Evolutionary conservation across 768 basidiomycete genomes (phyloP).

Genomic region (Naganishia randhawae): DNA sequence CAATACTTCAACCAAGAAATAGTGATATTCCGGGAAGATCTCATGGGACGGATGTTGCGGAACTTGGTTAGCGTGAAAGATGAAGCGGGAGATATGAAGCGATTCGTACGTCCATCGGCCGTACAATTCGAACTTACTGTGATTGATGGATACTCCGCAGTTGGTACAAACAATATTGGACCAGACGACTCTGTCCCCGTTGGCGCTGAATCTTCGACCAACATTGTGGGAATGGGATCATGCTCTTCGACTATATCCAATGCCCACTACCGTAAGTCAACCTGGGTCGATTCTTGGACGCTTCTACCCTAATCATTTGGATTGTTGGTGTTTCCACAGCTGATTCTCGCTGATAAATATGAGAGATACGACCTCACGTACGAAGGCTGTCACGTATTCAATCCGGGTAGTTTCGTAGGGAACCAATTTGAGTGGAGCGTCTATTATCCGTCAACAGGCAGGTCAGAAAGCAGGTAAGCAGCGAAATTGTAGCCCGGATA

Average conservation of each 20-base stretch:
- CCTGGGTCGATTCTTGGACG: not conserved
- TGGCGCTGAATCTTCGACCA: constrained; percentile 79
- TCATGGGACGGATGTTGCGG: constrained; percentile 88
- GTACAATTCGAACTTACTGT: not conserved
- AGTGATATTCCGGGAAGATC: constrained; percentile 85
- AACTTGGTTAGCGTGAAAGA: constrained; percentile 87
- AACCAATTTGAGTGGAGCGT: constrained; percentile 80
- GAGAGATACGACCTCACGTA: constrained; percentile 95
- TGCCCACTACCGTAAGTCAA: constrained; percentile 76
- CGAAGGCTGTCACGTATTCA: constrained; percentile 97
- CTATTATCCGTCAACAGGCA: constrained; percentile 76
- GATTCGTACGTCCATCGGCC: constrained; percentile 63
- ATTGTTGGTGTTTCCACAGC: constrained; percentile 53
- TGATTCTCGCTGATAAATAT: constrained; percentile 92
- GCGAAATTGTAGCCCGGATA: not conserved
- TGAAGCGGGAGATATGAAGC: constrained; percentile 68
- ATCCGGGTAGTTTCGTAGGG: constrained; percentile 87
- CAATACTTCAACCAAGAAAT: constrained; percentile 95
- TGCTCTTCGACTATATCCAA: constrained; percentile 81
- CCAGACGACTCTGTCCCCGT: constrained; percentile 86
- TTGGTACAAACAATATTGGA: constrained; percentile 94
- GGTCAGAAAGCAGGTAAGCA: constrained; percentile 58
- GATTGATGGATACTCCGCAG: constrained; percentile 52
- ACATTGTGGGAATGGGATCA: constrained; percentile 88
- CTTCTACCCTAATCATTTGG: too few species aligned